Conservation (phyloP, 1,284 basidiomycete species). For the Porogramme epimiltina region DNA sequence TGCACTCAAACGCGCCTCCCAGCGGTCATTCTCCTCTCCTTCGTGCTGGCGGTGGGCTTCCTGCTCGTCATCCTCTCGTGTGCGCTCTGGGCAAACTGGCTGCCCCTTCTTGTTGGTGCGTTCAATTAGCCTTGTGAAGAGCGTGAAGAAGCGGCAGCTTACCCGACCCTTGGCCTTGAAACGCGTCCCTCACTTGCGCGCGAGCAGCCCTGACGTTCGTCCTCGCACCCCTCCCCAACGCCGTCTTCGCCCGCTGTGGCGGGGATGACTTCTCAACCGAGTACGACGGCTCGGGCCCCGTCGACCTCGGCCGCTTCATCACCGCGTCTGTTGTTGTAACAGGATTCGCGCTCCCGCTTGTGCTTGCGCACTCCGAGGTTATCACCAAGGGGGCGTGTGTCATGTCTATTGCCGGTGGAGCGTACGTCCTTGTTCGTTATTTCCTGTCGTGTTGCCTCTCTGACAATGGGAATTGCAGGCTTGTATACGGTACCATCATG, state of each 20-base stretch:
- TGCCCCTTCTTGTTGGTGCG: slow-evolving; percentile 95
- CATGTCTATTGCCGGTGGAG: slow-evolving; percentile 95
- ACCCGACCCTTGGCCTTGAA: background rate
- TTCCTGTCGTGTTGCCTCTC: background rate
- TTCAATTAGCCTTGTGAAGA: slow-evolving; percentile 19
- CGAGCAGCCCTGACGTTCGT: slow-evolving; percentile 88
- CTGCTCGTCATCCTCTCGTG: slow-evolving; percentile 97
- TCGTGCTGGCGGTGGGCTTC: slow-evolving; percentile 96
- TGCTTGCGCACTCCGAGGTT: slow-evolving; percentile 90
- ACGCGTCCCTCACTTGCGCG: slow-evolving; percentile 3
- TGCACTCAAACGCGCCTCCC: slow-evolving; percentile 17
- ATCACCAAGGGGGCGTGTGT: slow-evolving; percentile 85
- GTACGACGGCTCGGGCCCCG: slow-evolving; percentile 61
- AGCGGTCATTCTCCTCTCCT: slow-evolving; percentile 95
- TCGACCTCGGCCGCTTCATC: slow-evolving; percentile 90
- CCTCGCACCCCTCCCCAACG: slow-evolving; percentile 94
- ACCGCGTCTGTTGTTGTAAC: slow-evolving; percentile 90
- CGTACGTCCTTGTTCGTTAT: slow-evolving; percentile 41
- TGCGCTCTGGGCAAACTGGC: slow-evolving; percentile 96
- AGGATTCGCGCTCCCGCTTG: slow-evolving; percentile 91
- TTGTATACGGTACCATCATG: slow-evolving; percentile 94
- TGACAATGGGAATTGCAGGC: slow-evolving; percentile 39
- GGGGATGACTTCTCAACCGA: slow-evolving; percentile 80
- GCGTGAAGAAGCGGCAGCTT: background rate
- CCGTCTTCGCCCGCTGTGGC: slow-evolving; percentile 83